Evolutionary conservation across 257 asterid genomes (phyloP).

Genomic region (Cruciata laevipes): DNA sequence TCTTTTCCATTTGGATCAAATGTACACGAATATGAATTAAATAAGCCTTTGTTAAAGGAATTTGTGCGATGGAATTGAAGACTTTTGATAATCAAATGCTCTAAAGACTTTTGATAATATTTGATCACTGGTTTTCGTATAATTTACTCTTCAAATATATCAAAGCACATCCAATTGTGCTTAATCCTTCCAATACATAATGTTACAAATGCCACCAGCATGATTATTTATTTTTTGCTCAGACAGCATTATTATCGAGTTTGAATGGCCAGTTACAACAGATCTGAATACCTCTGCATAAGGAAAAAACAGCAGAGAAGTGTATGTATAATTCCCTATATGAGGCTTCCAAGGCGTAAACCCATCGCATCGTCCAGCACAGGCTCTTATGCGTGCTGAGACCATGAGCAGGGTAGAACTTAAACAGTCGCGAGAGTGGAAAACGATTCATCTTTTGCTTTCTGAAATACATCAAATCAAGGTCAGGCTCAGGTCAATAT

Average conservation of each 20-base stretch:
- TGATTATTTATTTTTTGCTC: no score
- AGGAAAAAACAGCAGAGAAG: no score
- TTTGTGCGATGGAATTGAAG: background rate
- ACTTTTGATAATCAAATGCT: background rate
- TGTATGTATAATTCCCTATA: background rate
- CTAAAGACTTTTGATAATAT: no score
- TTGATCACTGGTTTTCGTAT: no score
- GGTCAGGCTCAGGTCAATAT: background rate
- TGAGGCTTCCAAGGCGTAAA: background rate
- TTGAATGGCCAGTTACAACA: background rate
- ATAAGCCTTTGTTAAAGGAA: background rate
- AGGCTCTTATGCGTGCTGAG: background rate
- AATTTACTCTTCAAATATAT: no score
- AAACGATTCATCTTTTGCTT: conserved; percentile 24
- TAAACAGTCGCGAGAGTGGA: conserved; percentile 17
- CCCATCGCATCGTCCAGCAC: no score
- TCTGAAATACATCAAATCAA: conserved; percentile 27
- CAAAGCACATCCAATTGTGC: no score
- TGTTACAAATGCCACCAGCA: no score
- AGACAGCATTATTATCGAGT: no score
- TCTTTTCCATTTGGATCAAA: background rate
- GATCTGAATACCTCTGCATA: background rate
- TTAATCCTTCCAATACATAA: no score
- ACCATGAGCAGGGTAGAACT: background rate
- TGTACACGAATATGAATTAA: background rate